Evolutionary conservation across 805 yeast species (phyloP), one percentile per base, ranked within the genome.

Genomic region (Barnettozyma salicaria): DNA sequence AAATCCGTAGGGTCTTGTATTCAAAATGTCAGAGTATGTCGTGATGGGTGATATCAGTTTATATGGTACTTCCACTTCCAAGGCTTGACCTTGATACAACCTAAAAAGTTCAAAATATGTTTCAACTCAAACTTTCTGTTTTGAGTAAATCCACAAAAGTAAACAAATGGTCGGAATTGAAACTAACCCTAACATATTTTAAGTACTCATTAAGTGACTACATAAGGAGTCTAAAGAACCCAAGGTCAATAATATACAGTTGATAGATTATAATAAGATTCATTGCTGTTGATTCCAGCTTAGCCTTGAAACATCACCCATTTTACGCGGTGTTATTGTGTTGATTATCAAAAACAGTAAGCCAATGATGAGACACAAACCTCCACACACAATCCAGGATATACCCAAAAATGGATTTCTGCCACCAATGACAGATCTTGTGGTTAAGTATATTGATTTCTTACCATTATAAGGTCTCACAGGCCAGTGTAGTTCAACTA

Each of bases 401-500:
- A 76, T 68, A 22, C 92, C 94, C 46, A 84, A 60, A 52, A 83
- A 83, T 27, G 70, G 56, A 57, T 84, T 84, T 58, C 78, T 80
- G 18, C 92, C 90, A 12, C 94, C 94, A 44, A 80, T 70, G 5
- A 73, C 78, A 2, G 86, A 77, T 43, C 85, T 70, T 28, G 86
- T 86, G 4, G 85, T 72, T 19, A 84, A 47, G 50, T 74, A 83
- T 19, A 84, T 58, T 39, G 70, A 75, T 57, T 84, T 84, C 39
- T 73, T 71, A 38, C 90, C 90, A 6, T 77, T 63, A 56, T 69
- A 84, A 24, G 74, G 77, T 18, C 66, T 63, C 2, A 83, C 90
- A 5, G 94, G 94, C 77, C 83, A 84, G 49, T 84, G 88, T 43
- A 83, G 64, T 0, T 88, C 92, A 27, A 80, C 69, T 27, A 70